Percentiles rank a stretch among this genome's conserved stretches.
phyloP scores from a whole-genome alignment of 2,329 filamentous ascomycete species.

The Bipolaris cookei region DNA sequence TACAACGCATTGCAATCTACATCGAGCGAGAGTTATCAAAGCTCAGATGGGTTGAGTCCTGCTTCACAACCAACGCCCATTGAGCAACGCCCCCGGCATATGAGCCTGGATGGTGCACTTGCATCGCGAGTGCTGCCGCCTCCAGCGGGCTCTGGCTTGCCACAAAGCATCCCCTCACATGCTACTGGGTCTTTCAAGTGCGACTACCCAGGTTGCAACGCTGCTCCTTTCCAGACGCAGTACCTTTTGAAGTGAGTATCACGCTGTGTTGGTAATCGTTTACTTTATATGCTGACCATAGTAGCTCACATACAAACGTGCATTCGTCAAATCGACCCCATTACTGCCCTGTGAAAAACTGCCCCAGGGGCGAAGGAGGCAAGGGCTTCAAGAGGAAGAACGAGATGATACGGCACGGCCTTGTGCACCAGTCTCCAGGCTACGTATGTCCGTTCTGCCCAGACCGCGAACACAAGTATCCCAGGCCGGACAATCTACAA shows the following conservation, averaged over 20 bases:
- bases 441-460: constrained; percentile 97
- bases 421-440: constrained; percentile 92
- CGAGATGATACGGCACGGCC: constrained; percentile 76
- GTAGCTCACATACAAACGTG: constrained; percentile 72
- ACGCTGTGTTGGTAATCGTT: not conserved
- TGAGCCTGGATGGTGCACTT: constrained; percentile 42
- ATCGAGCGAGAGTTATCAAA: constrained; percentile 45
- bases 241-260: constrained; percentile 71
- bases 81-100: constrained; percentile 34
- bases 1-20: constrained; percentile 42
- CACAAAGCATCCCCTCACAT: constrained; percentile 35
- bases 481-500: constrained; percentile 92
- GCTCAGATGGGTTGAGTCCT: constrained; percentile 46
- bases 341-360: constrained; percentile 66
- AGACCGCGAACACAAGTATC: constrained; percentile 91
- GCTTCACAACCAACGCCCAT: constrained; percentile 38
- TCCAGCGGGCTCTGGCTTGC: constrained; percentile 40
- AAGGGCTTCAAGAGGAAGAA: constrained; percentile 73
- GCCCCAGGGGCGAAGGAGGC: constrained; percentile 65
- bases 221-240: constrained; percentile 76
- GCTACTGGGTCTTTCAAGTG: constrained; percentile 57
- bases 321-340: constrained; percentile 69
- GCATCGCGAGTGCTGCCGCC: constrained; percentile 41
- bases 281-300: not conserved
- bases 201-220: constrained; percentile 68